Evolutionary conservation across 768 basidiomycete species (phyloP), one percentile per base, ranked within the genome.

Genomic region (Tricholoma terreum): DNA sequence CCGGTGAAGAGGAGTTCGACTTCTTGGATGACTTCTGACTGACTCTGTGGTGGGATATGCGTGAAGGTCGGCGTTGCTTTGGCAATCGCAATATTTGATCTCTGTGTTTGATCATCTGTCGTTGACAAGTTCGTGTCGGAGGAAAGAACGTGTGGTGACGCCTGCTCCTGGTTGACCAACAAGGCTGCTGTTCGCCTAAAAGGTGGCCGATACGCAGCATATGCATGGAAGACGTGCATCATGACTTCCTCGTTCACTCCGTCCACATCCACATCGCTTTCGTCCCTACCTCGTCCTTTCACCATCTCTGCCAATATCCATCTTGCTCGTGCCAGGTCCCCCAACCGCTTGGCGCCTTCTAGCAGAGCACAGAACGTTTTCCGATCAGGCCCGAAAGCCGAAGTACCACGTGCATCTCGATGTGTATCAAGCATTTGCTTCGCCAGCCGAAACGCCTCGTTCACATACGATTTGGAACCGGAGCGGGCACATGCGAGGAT

Each of bases 231-330:
- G 30, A 95, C 71, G 63, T 91, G 89, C 65, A 81, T 80, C 86
- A 97, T 86, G 42, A 89, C 75, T 60, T 86, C 82, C 55, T 89
- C 86, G 59, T 90, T 80, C 22, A 83, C 74, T 15, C 68, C 70
- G 21, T 73, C 69, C 5, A 56, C 60, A n/a, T 57, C 64, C 34
- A 68, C 48, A 10, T 54, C 33, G 50, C 67, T 67, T 27, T 65
- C 59, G 22, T 58, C 55, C 27, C 67, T 49, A 58, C 66, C 61
- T 9, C 42, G 53, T 62, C 74, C 71, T 42, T 75, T 76, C 22
- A 90, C 80, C 73, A 93, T 84, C 75, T 97, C 94, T 1, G 89
- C 90, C 54, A 98, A 75, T 58, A 98, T 87, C 95, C 94, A 98
- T 62, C 95, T 78, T 22, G 87, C 86, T 49, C 92, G 79, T 3